These are phyloP conservation scores for Puccinia triticina DNA, from an alignment of 1,284 basidiomycete species.

Conservation along the genomic window DNA sequence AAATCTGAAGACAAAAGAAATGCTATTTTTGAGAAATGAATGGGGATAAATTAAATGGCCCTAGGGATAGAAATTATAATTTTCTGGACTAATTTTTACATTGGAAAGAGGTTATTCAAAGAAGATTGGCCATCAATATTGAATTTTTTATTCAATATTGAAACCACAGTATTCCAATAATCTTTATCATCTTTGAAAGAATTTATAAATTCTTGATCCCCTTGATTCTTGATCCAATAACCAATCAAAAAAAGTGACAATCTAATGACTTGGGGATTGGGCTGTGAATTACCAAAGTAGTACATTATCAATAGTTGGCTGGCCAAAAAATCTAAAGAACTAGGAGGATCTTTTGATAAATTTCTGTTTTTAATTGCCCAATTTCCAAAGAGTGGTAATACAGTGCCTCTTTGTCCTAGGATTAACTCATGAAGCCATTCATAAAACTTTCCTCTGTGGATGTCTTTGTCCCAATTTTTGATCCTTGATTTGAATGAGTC, in stretches of 20 bases:
- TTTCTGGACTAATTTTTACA: no score
- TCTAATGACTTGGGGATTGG: background rate
- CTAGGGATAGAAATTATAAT: no score
- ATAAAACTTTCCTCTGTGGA: background rate
- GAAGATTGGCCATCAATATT: background rate
- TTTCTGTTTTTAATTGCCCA: background rate
- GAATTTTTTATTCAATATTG: background rate
- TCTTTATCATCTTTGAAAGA: background rate
- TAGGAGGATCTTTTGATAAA: background rate
- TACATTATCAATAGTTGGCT: background rate
- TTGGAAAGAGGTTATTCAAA: background rate
- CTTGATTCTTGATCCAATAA: background rate
- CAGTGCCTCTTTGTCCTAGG: background rate
- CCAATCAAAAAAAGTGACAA: background rate
- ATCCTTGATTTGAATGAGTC: background rate
- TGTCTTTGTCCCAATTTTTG: background rate
- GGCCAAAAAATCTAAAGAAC: background rate
- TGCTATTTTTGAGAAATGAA: no score
- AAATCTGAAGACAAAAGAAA: no score
- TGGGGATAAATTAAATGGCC: no score
- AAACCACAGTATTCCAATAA: background rate
- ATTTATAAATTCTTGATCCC: background rate
- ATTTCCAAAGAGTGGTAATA: background rate
- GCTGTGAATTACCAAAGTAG: background rate
- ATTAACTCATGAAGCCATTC: background rate